Conservation (phyloP, 441 rosid species). For the Breynia disticha region DNA sequence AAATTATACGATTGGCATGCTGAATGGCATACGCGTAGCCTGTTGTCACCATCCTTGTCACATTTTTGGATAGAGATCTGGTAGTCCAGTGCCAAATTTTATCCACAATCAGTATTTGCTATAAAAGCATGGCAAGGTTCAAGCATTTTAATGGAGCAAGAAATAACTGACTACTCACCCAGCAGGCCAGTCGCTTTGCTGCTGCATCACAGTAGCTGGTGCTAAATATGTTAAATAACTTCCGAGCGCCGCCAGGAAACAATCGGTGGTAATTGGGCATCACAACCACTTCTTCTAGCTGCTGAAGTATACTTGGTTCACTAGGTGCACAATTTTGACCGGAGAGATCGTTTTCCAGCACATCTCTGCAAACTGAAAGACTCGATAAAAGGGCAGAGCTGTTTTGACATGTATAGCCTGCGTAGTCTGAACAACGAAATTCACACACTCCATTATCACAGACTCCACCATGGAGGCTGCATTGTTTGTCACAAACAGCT, state of each 20-base stretch:
- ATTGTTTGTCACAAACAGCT: constrained; percentile 96
- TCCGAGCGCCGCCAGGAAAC: constrained; percentile 82
- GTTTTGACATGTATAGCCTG: constrained; percentile 95
- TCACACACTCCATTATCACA: constrained; percentile 98
- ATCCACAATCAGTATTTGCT: neutral
- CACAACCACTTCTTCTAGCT: constrained; percentile 94
- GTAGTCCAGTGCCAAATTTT: constrained; percentile 1
- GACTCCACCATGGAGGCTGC: constrained; percentile 98
- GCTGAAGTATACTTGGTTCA: constrained; percentile 83
- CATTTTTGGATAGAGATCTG: constrained; percentile 99
- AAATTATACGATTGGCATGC: constrained; percentile 86
- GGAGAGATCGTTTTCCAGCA: constrained; percentile 56
- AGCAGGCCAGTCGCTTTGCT: constrained; percentile 90
- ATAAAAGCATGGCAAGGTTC: neutral
- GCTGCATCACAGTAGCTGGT: constrained; percentile 78
- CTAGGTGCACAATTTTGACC: constrained; percentile 97
- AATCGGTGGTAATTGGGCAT: constrained; percentile 89
- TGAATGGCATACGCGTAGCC: constrained; percentile 87
- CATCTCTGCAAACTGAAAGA: constrained; percentile 77
- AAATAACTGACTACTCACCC: constrained; percentile 41
- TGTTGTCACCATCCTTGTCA: constrained; percentile 81
- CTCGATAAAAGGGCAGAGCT: constrained; percentile 74
- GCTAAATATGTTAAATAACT: constrained; percentile 71
- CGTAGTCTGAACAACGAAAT: constrained; percentile 98
- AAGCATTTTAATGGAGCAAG: neutral